Evolutionary conservation across 1,139 yeast genomes (phyloP).

Genomic region (Debaryomyces nepalensis): DNA sequence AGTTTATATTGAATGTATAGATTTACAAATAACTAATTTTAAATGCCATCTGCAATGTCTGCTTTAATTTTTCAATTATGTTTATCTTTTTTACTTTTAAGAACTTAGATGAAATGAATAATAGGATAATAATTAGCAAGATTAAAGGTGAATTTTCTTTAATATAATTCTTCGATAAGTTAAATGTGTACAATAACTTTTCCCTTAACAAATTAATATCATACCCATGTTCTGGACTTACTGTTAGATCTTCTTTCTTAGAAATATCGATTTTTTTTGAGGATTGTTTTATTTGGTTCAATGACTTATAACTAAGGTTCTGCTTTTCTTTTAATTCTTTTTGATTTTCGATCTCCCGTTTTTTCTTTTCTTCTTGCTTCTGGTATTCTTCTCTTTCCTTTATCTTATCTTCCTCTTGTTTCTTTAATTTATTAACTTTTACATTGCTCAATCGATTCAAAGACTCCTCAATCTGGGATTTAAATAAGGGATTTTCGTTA

Average conservation of each 20-base stretch:
- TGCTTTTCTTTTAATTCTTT: constrained; percentile 31
- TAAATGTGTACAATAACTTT: constrained; percentile 21
- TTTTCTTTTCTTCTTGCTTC: constrained; percentile 24
- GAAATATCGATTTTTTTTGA: not conserved
- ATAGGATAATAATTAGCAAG: constrained; percentile 26
- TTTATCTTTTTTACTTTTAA: constrained; percentile 32
- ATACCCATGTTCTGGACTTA: not conserved
- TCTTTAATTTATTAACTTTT: constrained; percentile 17
- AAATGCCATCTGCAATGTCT: constrained; percentile 51
- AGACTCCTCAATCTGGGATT: constrained; percentile 20
- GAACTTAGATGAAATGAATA: constrained; percentile 28
- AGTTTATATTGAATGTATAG: not conserved
- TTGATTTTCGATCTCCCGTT: constrained; percentile 24
- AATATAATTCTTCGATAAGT: constrained; percentile 29
- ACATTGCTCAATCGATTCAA: constrained; percentile 24
- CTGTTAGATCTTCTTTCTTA: constrained; percentile 1
- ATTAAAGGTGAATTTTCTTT: constrained; percentile 37
- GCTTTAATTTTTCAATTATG: constrained; percentile 36
- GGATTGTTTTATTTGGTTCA: constrained; percentile 32
- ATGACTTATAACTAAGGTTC: constrained; percentile 40
- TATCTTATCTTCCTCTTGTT: constrained; percentile 24
- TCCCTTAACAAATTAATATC: constrained; percentile 15
- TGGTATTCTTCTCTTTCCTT: constrained; percentile 26
- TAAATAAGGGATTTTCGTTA: constrained; percentile 25
- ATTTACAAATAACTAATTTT: constrained; percentile 45